Evolutionary conservation across 306 rosid species (phyloP).

Genomic region (Sindora glabra): DNA sequence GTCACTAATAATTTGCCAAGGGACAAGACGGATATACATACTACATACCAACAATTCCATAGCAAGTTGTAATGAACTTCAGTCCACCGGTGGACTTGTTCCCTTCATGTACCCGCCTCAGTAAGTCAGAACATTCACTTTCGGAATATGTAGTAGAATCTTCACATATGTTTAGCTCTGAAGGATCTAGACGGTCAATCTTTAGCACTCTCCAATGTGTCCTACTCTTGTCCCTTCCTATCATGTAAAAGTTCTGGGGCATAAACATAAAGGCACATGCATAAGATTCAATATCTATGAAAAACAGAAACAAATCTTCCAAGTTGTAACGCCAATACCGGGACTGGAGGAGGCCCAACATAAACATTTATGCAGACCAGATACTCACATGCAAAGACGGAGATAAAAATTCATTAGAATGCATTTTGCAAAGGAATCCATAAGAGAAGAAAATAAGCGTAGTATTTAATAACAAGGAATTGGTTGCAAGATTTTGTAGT

Average conservation of each 20-base stretch:
- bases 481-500: neutral
- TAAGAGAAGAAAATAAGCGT: neutral
- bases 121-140: conserved; percentile 77
- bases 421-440: neutral
- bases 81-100: conserved; percentile 88
- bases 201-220: conserved; percentile 82
- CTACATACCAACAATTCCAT: conserved; percentile 85
- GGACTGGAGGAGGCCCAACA: neutral
- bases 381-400: neutral
- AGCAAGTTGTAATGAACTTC: conserved; percentile 80
- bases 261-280: conserved; percentile 11
- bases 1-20: neutral
- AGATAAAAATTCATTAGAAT: neutral
- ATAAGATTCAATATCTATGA: conserved; percentile 1
- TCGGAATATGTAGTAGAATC: conserved; percentile 75
- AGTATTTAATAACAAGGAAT: conserved; percentile 2
- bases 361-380: too few species aligned
- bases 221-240: conserved; percentile 87
- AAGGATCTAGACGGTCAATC: conserved; percentile 73
- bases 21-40: conserved; percentile 25
- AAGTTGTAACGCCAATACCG: neutral
- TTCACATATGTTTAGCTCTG: conserved; percentile 69
- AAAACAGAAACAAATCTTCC: neutral
- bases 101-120: conserved; percentile 86
- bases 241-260: conserved; percentile 85